Evolutionary conservation across 495 filamentous ascomycete genomes (phyloP), one percentile per base, ranked within the genome.

Genomic region (Extremus antarcticus): DNA sequence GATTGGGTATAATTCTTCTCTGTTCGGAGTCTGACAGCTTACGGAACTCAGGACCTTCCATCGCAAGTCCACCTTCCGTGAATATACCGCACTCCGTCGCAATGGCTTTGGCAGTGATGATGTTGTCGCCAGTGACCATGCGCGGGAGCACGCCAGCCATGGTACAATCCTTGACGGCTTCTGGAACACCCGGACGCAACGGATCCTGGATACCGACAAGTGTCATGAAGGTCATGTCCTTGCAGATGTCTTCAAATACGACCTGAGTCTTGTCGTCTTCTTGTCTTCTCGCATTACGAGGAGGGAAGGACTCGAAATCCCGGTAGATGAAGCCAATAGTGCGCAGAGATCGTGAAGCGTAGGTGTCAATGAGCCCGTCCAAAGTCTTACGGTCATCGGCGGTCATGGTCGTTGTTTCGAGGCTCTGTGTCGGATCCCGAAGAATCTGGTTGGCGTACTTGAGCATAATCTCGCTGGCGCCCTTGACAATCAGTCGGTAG

Each of bases 41-140:
- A 56, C 88, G 76, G 66, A 95, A 95, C 22, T 77, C 73, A 0
- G 87, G 86, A 1, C 88, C 89, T 71, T 94, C 87, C 74, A 95
- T 87, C 39, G 86, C 83, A 54, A 90, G 58, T 49, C 87, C 88
- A 19, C 84, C 87, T 3, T 77, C 58, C 1, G 80, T 86, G 59
- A 79, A 84, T 54, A 95, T 94, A 23, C 87, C 87, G 70, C 89
- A 92, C 60, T 92, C 85, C 25, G 77, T 66, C 7, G 89, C 89
- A 59, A 95, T 90, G 22, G 88, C 87, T 59, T 83, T 84, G n/a
- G 89, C 89, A 13, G 89, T 95, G 52, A 79, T 70, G 50, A 89
- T 74, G 59, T 92, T 94, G 63, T 95, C 89, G 53, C 89, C 89
- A 23, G 89, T 95, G 16, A 95, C 88, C 89, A 95, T 94, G 35